Base-by-base conservation (phyloP, 2,329 filamentous ascomycete species). In the Tolypocladium nubicola region DNA sequence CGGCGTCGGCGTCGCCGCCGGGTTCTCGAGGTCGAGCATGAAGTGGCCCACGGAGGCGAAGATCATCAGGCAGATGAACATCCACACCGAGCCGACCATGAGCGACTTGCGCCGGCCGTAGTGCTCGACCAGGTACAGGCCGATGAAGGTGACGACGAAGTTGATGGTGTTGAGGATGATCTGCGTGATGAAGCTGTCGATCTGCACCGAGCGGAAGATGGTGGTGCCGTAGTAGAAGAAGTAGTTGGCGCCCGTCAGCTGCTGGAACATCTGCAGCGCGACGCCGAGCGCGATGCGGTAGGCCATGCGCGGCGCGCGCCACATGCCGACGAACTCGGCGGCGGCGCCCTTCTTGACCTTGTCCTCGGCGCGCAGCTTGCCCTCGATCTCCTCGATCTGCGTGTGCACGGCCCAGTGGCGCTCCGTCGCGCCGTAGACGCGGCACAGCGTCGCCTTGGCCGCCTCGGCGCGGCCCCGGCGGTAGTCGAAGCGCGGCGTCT, bases 161-260 rank as follows among this genome's bases (percentile, higher is more conserved):
- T 89, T 89, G 63, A 89, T 86, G 3, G 77, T 80, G 61, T 81
- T 81, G 37, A 87, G 76, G 58, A 88, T 87, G 62, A 88, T 85
- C 61, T 86, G 83, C 0, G 84, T 87, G 55, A 86, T 76, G 65
- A 83, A 88, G 33, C 80, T 82, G 70, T 86, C 80, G 59, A 78
- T 77, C 3, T 68, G 66, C 9, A 78, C 76, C 0, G 75, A 76
- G 7, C 55, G 60, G 59, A 78, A 78, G 60, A 78, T 75, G n/a
- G 75, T 77, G 30, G 80, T 83, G 6, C 79, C 79, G 57, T 85
- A 87, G 68, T 83, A 82, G 66, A 86, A 86, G 73, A 83, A 85
- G 69, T 82, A 86, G 64, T 87, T 87, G 37, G 83, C 84, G 47
- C 85, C 84, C 0, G 82, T 88, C 0, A 89, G 75, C 64, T 89